These are phyloP conservation scores for Amanita polypyramis DNA, from an alignment of 768 basidiomycete species.

Conservation along the genomic window DNA sequence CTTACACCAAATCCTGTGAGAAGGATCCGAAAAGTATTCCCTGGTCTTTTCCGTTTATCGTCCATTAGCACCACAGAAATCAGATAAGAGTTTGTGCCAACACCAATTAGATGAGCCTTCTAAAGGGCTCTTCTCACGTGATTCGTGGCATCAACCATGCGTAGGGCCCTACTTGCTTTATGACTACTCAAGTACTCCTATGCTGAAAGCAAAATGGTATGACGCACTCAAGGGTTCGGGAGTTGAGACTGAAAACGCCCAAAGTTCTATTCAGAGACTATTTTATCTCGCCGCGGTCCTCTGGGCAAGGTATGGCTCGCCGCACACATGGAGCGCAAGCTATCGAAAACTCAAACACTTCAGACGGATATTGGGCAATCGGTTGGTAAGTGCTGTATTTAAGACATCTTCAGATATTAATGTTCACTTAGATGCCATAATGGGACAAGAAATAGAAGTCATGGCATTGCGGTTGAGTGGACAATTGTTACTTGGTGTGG, in stretches of 20 bases:
- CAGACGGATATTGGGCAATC: conserved; percentile 94
- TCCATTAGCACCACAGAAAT: background rate
- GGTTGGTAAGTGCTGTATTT: conserved; percentile 48
- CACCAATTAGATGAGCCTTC: background rate
- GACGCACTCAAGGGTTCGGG: conserved; percentile 1
- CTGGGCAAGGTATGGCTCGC: conserved; percentile 98
- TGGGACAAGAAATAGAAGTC: conserved; percentile 84
- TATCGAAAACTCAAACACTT: conserved; percentile 90
- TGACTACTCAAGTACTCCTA: no score
- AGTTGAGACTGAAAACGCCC: conserved; percentile 5
- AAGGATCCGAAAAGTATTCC: conserved; percentile 21
- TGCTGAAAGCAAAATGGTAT: background rate
- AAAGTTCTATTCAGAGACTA: conserved; percentile 89
- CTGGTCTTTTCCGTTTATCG: background rate
- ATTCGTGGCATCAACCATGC: background rate
- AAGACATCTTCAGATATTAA: background rate
- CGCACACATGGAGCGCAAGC: conserved; percentile 96
- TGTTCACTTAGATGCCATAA: conserved; percentile 61
- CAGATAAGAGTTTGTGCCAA: background rate
- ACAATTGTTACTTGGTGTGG: conserved; percentile 91
- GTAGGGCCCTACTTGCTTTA: no score
- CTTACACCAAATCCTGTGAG: conserved; percentile 28
- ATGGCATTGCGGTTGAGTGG: conserved; percentile 97
- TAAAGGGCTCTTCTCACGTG: background rate
- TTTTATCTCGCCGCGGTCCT: conserved; percentile 88